Base-by-base conservation (phyloP, 148 eudicot genomes). In the Camellia granthamiana region DNA sequence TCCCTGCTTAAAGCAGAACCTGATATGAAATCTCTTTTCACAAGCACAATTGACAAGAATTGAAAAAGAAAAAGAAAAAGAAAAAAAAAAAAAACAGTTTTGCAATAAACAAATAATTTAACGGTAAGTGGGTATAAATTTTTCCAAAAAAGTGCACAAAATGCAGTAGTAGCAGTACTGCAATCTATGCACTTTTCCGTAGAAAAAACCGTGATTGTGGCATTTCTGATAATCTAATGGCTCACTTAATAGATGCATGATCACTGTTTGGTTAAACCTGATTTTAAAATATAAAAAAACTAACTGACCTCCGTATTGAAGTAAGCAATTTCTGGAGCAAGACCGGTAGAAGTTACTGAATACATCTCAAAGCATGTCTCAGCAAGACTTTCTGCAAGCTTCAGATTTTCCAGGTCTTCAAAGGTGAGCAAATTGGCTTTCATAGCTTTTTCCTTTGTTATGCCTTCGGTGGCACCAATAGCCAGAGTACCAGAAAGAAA, bases 401-500 rank as follows among this genome's bases (percentile, higher is more conserved):
- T 88, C 84, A 94, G 74, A 81, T 92, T 91, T 83, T 94, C 97
- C 46, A 92, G 70, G 80, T 94, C 93, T 65, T 94, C 94, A 82
- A 82, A 86, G 63, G 86, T 88, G 51, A 94, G 85, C 72, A 85
- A 72, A 79, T 90, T 91, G 43, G 88, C 87, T 77, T 81, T 85
- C 93, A 91, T 86, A 21, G 97, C 97, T 81, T 84, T 87, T 78
- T 86, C 89, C 85, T 89, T 92, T 64, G 92, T 85, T 42, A 87
- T 82, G 79, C 98, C 98, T 83, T 90, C 91, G 64, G 98, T 94
- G 80, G 95, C 98, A 81, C 98, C 98, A 41, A 94, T 92, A 38
- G 98, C 98, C 80, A 94, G 94, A 76, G 92, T 90, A 12, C 97
- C 98, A 77, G 98, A 90, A 60, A 94, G 93, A 80, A 94, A 94